Percentiles rank a stretch among this genome's conserved stretches.
Conservation (phyloP, 176 grass and related monocot genomes). For the Avena eriantha region DNA sequence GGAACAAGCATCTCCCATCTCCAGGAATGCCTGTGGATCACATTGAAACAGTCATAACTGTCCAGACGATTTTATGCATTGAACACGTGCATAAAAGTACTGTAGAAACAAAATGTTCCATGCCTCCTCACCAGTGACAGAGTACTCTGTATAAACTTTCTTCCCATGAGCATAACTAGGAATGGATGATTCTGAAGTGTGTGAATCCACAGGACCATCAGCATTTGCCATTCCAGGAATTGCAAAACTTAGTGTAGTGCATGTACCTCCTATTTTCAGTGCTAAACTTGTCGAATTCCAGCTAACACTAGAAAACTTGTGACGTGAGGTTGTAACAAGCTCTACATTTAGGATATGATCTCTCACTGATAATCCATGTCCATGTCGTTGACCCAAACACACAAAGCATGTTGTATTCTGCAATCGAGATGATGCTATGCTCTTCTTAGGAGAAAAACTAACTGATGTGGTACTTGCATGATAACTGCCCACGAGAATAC, state of each 20-base stretch:
- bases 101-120: not conserved
- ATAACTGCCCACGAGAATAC: conserved; percentile 22
- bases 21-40: conserved; percentile 62
- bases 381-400: conserved; percentile 41
- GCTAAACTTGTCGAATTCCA: conserved; percentile 47
- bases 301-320: conserved; percentile 36
- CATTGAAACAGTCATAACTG: conserved; percentile 33
- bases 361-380: conserved; percentile 27
- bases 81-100: not conserved
- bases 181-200: conserved; percentile 22
- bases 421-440: conserved; percentile 16
- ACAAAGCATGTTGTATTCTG: conserved; percentile 43
- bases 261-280: conserved; percentile 51
- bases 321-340: conserved; percentile 34
- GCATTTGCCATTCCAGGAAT: conserved; percentile 59
- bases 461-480: conserved; percentile 11
- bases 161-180: conserved; percentile 61
- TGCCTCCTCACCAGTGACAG: conserved; percentile 59
- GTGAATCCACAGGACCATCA: conserved; percentile 48
- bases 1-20: conserved; percentile 79
- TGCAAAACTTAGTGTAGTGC: conserved; percentile 50
- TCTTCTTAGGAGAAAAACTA: conserved; percentile 40
- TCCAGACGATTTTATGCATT: not conserved
- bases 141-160: conserved; percentile 70
- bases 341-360: conserved; percentile 50